Percentiles rank a stretch among this genome's conserved stretches.
Evolutionary conservation across 768 basidiomycete species (phyloP).

Genomic region (Podaxis sp.): DNA sequence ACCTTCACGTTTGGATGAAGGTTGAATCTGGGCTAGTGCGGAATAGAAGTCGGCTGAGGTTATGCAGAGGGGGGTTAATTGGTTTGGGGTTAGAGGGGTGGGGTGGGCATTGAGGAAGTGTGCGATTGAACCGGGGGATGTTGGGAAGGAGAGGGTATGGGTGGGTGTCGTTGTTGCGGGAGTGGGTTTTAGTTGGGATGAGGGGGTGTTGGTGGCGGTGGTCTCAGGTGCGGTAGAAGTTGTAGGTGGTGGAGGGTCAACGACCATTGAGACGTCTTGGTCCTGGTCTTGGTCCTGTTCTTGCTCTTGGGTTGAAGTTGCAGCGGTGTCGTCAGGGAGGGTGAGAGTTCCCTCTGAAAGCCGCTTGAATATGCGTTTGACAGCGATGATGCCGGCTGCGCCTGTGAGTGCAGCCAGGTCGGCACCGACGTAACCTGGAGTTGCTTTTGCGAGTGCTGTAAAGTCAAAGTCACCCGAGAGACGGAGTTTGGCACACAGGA

Average conservation of each 20-base stretch:
- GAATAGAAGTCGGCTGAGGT: conserved; percentile 74
- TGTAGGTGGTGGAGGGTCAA: conserved; percentile 28
- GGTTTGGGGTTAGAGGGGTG: conserved; percentile 67
- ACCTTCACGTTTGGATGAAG: conserved; percentile 95
- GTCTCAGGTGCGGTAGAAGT: too few species aligned
- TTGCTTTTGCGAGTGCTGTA: conserved; percentile 79
- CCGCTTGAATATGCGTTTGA: conserved; percentile 91
- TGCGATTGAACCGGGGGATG: conserved; percentile 64
- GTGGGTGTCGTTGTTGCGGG: conserved; percentile 16
- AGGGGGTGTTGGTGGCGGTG: conserved; percentile 7
- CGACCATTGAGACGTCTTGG: conserved; percentile 41
- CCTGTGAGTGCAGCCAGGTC: conserved; percentile 89
- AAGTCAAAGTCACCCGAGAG: conserved; percentile 91
- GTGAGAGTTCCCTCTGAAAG: conserved; percentile 64
- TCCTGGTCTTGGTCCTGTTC: conserved; percentile 21
- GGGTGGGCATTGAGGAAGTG: conserved; percentile 90
- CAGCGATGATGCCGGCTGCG: conserved; percentile 93
- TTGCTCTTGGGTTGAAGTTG: conserved; percentile 24
- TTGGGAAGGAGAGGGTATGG: conserved; percentile 23
- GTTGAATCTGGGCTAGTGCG: conserved; percentile 89
- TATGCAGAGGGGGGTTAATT: conserved; percentile 81
- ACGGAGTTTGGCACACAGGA: conserved; percentile 80
- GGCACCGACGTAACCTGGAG: conserved; percentile 96
- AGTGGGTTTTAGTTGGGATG: conserved; percentile 3
- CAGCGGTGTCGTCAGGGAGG: conserved; percentile 40